Evolutionary conservation across 352 stramenopile species (phyloP).

Genomic region (Phytophthora constricta): DNA sequence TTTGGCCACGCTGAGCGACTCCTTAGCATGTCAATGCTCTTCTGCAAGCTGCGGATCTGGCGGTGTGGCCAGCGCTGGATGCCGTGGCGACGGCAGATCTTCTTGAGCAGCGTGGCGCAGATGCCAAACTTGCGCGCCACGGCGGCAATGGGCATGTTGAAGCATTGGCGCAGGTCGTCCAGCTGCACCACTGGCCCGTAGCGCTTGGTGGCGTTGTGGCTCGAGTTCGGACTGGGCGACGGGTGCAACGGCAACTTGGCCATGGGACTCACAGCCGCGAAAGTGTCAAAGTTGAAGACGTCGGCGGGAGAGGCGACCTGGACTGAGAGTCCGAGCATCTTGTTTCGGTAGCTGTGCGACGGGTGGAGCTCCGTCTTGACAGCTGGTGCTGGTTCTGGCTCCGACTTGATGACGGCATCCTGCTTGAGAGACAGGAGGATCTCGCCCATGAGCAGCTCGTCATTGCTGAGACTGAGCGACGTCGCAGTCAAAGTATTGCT

Average conservation of each 20-base stretch:
- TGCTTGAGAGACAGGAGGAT: conserved; percentile 83
- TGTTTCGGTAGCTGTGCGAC: conserved; percentile 46
- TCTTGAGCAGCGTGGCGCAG: conserved; percentile 87
- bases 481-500: neutral
- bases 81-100: conserved; percentile 81
- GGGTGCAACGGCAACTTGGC: conserved; percentile 34
- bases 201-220: conserved; percentile 45
- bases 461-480: conserved; percentile 42
- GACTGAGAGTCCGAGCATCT: conserved; percentile 55
- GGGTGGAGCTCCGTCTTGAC: conserved; percentile 16
- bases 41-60: conserved; percentile 83
- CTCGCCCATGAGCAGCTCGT: conserved; percentile 78
- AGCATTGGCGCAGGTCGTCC: conserved; percentile 78
- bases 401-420: conserved; percentile 30
- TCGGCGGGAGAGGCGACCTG: conserved; percentile 36
- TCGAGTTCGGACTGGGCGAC: neutral
- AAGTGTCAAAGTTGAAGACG: conserved; percentile 46
- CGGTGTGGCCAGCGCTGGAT: conserved; percentile 87
- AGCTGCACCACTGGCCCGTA: conserved; percentile 76
- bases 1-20: conserved; percentile 75
- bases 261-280: conserved; percentile 58
- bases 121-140: conserved; percentile 87
- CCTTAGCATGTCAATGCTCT: conserved; percentile 86
- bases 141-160: conserved; percentile 86
- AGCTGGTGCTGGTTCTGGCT: neutral